Evolutionary conservation across 768 basidiomycete genomes (phyloP).

Genomic region (button mushroom (Agaricus bisporus)): DNA sequence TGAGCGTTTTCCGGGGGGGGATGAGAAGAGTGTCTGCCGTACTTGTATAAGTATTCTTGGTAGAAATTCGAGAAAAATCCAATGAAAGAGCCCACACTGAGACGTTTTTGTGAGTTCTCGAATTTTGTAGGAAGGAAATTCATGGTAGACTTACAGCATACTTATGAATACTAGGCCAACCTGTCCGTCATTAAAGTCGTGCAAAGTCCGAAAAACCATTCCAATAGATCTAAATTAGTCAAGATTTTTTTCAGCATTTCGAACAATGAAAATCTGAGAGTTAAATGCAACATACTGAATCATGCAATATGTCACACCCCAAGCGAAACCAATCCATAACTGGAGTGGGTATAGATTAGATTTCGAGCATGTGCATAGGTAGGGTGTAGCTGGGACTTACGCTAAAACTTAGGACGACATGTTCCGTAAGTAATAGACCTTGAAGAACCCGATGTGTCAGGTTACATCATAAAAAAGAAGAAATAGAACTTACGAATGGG

Average conservation of each 20-base stretch:
- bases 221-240: neutral
- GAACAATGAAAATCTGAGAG: neutral
- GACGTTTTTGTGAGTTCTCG: neutral
- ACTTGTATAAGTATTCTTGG: constrained; percentile 49
- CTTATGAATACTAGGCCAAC: constrained; percentile 55
- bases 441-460: neutral
- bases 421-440: constrained; percentile 70
- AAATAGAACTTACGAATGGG: constrained; percentile 52
- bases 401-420: constrained; percentile 67
- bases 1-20: neutral
- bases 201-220: constrained; percentile 45
- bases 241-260: too few relatives aligned
- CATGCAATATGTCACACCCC: constrained; percentile 71
- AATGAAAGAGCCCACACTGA: constrained; percentile 48
- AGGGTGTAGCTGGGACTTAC: constrained; percentile 39
- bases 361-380: constrained; percentile 16
- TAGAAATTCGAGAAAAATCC: constrained; percentile 41
- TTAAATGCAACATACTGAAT: constrained; percentile 37
- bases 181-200: constrained; percentile 54
- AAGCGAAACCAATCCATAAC: constrained; percentile 70
- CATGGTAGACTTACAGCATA: constrained; percentile 37
- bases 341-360: constrained; percentile 18
- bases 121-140: neutral
- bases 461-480: neutral
- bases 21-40: constrained; percentile 9